Percentiles rank a stretch among this genome's conserved stretches.
phyloP scores from a whole-genome alignment of 345 rosid species.

The Eucalyptus victrix region DNA sequence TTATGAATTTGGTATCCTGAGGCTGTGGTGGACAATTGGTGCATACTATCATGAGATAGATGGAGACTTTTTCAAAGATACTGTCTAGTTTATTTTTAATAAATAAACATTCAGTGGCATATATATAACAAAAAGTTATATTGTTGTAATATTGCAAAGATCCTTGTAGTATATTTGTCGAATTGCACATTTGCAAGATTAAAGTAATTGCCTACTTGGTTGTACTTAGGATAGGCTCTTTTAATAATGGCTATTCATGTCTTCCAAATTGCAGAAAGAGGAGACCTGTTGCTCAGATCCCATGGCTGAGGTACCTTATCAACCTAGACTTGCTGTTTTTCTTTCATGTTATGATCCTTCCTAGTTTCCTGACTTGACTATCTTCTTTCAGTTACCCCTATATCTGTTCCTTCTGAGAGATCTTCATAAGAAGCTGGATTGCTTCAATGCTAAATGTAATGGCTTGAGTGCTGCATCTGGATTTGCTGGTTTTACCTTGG shows the following conservation, averaged over 20 bases:
- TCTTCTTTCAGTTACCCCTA: constrained; percentile 51
- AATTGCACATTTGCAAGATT: background rate
- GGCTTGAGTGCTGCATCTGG: constrained; percentile 20
- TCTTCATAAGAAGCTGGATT: constrained; percentile 58
- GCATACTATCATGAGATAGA: background rate
- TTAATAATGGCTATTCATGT: background rate
- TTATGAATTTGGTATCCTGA: background rate
- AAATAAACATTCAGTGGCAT: background rate
- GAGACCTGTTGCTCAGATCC: constrained; percentile 49
- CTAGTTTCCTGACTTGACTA: background rate
- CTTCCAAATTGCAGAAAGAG: constrained; percentile 30
- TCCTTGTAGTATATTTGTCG: background rate
- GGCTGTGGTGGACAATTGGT: background rate
- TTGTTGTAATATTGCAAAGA: background rate
- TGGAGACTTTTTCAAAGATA: background rate
- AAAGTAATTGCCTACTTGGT: background rate
- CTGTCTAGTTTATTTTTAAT: background rate
- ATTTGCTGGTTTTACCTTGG: constrained; percentile 21
- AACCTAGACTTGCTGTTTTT: background rate
- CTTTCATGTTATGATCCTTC: background rate
- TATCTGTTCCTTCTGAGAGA: constrained; percentile 60
- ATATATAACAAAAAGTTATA: background rate
- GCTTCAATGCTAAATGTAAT: constrained; percentile 27
- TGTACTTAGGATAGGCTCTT: background rate
- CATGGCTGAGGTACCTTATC: constrained; percentile 48